Evolutionary conservation across 2,329 filamentous ascomycete species (phyloP).

Genomic region (Sclerotinia glacialis): DNA sequence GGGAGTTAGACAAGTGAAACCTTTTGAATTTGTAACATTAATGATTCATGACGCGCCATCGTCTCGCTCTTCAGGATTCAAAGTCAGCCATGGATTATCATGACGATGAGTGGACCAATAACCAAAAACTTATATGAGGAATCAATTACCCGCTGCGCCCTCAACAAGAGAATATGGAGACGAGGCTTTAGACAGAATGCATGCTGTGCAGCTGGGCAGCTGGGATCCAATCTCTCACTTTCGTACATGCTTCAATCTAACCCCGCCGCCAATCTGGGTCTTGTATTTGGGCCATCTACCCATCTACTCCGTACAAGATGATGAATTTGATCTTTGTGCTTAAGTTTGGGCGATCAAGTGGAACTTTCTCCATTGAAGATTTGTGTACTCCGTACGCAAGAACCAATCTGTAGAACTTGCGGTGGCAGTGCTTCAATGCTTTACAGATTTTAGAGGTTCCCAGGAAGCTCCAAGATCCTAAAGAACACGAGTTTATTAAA

Average conservation of each 20-base stretch:
- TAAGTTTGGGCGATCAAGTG: conserved; percentile 6
- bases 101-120: conserved; percentile 13
- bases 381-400: conserved; percentile 12
- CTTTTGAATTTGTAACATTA: background rate
- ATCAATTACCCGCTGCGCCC: conserved; percentile 17
- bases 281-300: background rate
- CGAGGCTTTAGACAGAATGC: background rate
- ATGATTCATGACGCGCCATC: background rate
- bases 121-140: conserved; percentile 1
- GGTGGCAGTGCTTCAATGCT: conserved; percentile 6
- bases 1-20: conserved; percentile 15
- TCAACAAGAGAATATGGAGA: conserved; percentile 12
- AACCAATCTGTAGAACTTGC: conserved; percentile 11
- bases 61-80: background rate
- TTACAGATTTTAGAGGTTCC: background rate
- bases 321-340: conserved; percentile 4
- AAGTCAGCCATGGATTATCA: background rate
- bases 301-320: too few species aligned
- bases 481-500: background rate
- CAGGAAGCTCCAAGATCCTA: background rate
- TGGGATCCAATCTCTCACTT: background rate
- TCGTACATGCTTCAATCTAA: conserved; percentile 5
- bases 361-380: conserved; percentile 3
- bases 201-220: background rate
- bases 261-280: conserved; percentile 5